A percentile compares a stretch with the other conserved stretches of the same genome.
These are phyloP conservation scores for Cystobasidium pallidum DNA, from an alignment of 1,284 basidiomycete genomes.

Conservation along the genomic window DNA sequence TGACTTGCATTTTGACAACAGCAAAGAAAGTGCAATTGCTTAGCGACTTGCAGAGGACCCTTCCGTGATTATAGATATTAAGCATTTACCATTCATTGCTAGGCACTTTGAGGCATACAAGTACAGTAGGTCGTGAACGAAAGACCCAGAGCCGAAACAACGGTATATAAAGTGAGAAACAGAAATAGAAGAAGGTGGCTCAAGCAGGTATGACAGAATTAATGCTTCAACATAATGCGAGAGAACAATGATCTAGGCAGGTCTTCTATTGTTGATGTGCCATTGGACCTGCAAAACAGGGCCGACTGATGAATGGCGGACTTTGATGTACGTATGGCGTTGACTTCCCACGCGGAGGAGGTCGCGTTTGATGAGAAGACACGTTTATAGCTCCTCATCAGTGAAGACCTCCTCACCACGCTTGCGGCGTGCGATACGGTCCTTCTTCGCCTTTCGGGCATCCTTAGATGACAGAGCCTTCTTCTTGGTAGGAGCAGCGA, in stretches of 20 bases:
- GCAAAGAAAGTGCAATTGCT: too few relatives aligned
- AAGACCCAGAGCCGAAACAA: conserved; percentile 1
- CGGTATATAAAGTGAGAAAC: neutral
- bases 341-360: neutral
- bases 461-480: conserved; percentile 72
- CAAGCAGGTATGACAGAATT: conserved; percentile 12
- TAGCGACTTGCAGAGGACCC: too few relatives aligned
- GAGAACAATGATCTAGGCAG: conserved; percentile 4
- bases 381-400: conserved; percentile 52
- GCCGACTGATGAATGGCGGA: neutral
- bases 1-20: too few relatives aligned
- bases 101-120: conserved; percentile 17
- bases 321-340: neutral
- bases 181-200: neutral
- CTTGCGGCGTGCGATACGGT: conserved; percentile 82
- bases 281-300: neutral
- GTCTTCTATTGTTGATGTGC: neutral
- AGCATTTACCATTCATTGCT: conserved; percentile 12
- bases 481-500: conserved; percentile 78
- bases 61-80: neutral
- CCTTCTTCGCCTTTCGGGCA: conserved; percentile 88
- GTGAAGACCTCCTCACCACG: conserved; percentile 68
- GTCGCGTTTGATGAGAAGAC: neutral
- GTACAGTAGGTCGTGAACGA: conserved; percentile 18
- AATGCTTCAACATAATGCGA: conserved; percentile 8